Conservation (phyloP, 306 rosid genomes). For the Pyrus bretschneideri region DNA sequence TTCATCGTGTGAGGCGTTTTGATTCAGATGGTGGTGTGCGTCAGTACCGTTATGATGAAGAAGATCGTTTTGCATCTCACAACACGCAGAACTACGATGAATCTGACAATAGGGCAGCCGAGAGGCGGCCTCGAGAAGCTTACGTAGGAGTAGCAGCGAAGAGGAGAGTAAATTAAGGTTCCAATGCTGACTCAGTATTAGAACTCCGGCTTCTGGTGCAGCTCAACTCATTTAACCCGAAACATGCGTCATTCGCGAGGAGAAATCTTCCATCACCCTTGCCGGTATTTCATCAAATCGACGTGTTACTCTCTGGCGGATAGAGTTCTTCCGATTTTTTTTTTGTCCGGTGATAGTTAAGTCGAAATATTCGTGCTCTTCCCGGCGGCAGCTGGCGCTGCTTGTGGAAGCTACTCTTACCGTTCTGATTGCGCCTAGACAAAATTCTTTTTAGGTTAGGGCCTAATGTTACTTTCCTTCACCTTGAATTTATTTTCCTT, state of each 20-base stretch:
- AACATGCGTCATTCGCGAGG: background rate
- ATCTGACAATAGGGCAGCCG: background rate
- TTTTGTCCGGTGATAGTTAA: background rate
- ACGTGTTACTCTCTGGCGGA: constrained; percentile 1
- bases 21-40: constrained; percentile 21
- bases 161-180: constrained; percentile 13
- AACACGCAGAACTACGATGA: constrained; percentile 16
- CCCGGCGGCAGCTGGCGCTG: constrained; percentile 9
- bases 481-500: background rate
- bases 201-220: background rate
- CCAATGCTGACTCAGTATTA: background rate
- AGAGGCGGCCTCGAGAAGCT: constrained; percentile 16
- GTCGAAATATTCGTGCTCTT: constrained; percentile 2
- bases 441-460: constrained; percentile 13
- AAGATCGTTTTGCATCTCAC: constrained; percentile 20
- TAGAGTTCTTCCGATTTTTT: background rate
- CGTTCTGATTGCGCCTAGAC: constrained; percentile 8
- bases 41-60: constrained; percentile 21
- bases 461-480: constrained; percentile 17
- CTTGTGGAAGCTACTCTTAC: constrained; percentile 21
- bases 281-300: background rate
- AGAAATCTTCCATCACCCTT: background rate
- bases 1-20: constrained; percentile 16
- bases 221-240: background rate
- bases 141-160: constrained; percentile 9